Base-by-base conservation (phyloP, 2,329 filamentous ascomycete species). In the Beauveria brongniartii region DNA sequence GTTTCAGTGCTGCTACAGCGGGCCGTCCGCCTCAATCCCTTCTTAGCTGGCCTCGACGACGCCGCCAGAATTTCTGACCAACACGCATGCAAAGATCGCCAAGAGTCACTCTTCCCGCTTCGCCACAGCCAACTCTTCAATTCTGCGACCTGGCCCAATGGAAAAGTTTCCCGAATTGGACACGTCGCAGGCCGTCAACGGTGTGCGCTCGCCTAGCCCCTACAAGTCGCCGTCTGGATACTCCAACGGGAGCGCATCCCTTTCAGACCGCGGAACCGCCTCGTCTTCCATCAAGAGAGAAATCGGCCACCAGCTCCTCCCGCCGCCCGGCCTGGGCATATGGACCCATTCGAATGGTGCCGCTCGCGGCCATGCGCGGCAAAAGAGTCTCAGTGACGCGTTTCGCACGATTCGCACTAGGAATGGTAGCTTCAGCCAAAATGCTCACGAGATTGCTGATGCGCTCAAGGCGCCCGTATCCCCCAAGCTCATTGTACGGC, bases 301-400 rank as follows among this genome's bases (percentile, higher is more conserved):
- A 8, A 63, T 64, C 54, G 52, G 46, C 62, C 58, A 62, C 28
- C 53, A 61, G 18, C 53, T 18, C 12, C 60, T 9, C 43, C 55
- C 37, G 37, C 65, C 66, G 22, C 66, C 62, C 41, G 72, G 72
- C 63, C 68, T 53, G 50, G 65, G 59, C 6, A 55, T 48, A 24
- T 60, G 61, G 57, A 52, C 50, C 28, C 28, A n/a, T 34, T 34
- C 46, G 14, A 54, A 41, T 28, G 58, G 58, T 18, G n/a, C 43
- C 18, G 78, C 72, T 69, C 72, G 70, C 48, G 77, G 85, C 66
- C 90, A 92, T 70, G 78, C 78, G 20, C 80, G 89, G 65, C 91
- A 94, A 72, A 95, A 93, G 80, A 96, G 92, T 74, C 83, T 97
- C 67, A 87, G 86, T 69, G 91, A 96, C 74, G 91, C 93, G n/a